A percentile compares a stretch with the other conserved stretches of the same genome.
phyloP scores from a whole-genome alignment of 116 monocot species.

The Iris pallida region DNA sequence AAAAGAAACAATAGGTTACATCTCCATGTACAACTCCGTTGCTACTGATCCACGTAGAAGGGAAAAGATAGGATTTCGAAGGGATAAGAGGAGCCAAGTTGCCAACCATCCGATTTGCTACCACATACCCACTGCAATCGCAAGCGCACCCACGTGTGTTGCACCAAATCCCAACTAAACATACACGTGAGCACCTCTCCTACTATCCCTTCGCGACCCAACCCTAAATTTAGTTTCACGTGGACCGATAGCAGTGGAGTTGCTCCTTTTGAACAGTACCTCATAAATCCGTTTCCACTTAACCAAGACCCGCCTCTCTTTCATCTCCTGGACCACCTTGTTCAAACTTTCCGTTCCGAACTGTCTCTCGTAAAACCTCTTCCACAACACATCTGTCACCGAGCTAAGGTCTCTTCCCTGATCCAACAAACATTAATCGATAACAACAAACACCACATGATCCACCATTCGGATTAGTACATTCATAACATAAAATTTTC shows the following conservation, averaged over 20 bases:
- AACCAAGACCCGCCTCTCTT: constrained; percentile 41
- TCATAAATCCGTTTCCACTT: constrained; percentile 72
- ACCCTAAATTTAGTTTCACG: too few species aligned
- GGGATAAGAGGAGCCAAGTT: background rate
- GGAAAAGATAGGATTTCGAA: background rate
- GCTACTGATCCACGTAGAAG: background rate
- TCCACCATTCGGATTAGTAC: too few species aligned
- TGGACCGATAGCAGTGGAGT: background rate
- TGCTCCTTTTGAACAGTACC: constrained; percentile 19
- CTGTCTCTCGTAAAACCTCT: constrained; percentile 61
- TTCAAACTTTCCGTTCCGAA: constrained; percentile 61
- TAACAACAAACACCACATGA: background rate
- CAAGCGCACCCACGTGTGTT: background rate
- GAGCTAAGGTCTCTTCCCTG: constrained; percentile 76
- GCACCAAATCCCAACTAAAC: too few species aligned
- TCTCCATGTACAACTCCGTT: background rate
- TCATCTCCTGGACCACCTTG: constrained; percentile 59
- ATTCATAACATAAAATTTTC: too few species aligned
- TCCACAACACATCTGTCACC: constrained; percentile 79
- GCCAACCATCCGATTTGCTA: background rate
- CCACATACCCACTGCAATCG: background rate
- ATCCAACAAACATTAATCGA: background rate
- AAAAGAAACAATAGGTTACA: background rate
- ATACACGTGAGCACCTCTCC: too few species aligned
- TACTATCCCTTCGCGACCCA: too few species aligned